These are phyloP conservation scores for Hypoxylon lienhwacheense DNA, from an alignment of 495 filamentous ascomycete species.

Conservation along the genomic window DNA sequence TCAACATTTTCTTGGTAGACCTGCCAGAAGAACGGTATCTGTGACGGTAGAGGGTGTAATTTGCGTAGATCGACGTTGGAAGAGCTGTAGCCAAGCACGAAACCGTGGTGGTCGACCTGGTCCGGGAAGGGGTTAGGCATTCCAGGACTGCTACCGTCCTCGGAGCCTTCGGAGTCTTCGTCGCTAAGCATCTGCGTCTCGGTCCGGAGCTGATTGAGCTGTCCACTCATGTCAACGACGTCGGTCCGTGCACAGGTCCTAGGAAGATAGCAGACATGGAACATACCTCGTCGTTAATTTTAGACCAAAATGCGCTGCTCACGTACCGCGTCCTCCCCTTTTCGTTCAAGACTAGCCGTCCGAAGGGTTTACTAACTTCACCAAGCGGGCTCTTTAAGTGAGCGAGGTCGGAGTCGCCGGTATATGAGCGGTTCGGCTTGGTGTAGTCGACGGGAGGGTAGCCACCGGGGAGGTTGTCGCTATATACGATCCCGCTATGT, in stretches of 20 bases:
- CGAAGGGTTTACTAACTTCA: slow-evolving; percentile 68
- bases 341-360: slow-evolving; percentile 80
- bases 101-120: slow-evolving; percentile 62
- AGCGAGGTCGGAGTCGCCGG: slow-evolving; percentile 22
- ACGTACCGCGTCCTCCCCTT: slow-evolving; percentile 79
- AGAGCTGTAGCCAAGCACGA: slow-evolving; percentile 70
- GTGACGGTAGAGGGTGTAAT: slow-evolving; percentile 60
- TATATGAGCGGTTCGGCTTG: slow-evolving; percentile 29
- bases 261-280: slow-evolving; percentile 6
- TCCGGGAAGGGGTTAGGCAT: slow-evolving; percentile 39
- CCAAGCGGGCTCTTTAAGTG: slow-evolving; percentile 34
- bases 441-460: slow-evolving; percentile 22
- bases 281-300: slow-evolving; percentile 77
- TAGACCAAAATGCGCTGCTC: slow-evolving; percentile 88
- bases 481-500: slow-evolving; percentile 26
- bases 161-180: slow-evolving; percentile 62
- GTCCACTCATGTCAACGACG: slow-evolving; percentile 7
- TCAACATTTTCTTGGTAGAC: slow-evolving; percentile 71
- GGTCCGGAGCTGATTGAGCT: slow-evolving; percentile 73
- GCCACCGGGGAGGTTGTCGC: slow-evolving; percentile 29
- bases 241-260: too few species aligned
- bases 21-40: slow-evolving; percentile 69
- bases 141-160: slow-evolving; percentile 55
- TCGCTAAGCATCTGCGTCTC: slow-evolving; percentile 70
- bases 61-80: slow-evolving; percentile 51